Conservation (phyloP, 495 filamentous ascomycete genomes). For the Parathielavia hyrcaniae region DNA sequence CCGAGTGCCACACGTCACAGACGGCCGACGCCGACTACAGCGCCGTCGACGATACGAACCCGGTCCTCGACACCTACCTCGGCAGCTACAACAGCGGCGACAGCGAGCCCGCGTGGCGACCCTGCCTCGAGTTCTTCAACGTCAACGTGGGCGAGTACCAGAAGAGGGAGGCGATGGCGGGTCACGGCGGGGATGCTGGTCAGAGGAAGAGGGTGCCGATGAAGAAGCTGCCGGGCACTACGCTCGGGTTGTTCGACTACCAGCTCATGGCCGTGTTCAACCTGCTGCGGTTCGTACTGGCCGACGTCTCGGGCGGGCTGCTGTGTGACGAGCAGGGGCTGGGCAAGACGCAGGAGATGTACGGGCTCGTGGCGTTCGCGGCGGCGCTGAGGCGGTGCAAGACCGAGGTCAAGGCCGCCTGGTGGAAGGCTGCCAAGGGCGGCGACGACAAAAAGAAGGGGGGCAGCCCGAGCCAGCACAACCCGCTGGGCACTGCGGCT, state of each 20-base stretch:
- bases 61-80: constrained; percentile 24
- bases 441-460: neutral
- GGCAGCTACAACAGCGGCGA: constrained; percentile 25
- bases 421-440: neutral
- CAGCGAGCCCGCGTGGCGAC: constrained; percentile 11
- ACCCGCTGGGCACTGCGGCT: neutral
- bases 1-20: neutral
- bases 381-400: constrained; percentile 16
- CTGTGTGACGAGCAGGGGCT: constrained; percentile 29
- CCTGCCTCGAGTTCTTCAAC: constrained; percentile 22
- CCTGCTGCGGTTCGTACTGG: constrained; percentile 12
- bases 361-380: constrained; percentile 20
- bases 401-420: constrained; percentile 18
- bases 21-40: constrained; percentile 23
- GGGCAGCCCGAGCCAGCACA: constrained; percentile 7
- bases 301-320: constrained; percentile 23
- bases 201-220: constrained; percentile 18
- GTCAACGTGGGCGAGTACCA: constrained; percentile 14
- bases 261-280: constrained; percentile 27
- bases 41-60: neutral
- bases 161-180: neutral
- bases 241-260: constrained; percentile 29
- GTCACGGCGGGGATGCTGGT: too few species aligned
- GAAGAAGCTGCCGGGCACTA: constrained; percentile 22
- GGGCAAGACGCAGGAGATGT: constrained; percentile 31